phyloP scores from a whole-genome alignment of 2,329 filamentous ascomycete genomes.

The Fusarium chuoi region DNA sequence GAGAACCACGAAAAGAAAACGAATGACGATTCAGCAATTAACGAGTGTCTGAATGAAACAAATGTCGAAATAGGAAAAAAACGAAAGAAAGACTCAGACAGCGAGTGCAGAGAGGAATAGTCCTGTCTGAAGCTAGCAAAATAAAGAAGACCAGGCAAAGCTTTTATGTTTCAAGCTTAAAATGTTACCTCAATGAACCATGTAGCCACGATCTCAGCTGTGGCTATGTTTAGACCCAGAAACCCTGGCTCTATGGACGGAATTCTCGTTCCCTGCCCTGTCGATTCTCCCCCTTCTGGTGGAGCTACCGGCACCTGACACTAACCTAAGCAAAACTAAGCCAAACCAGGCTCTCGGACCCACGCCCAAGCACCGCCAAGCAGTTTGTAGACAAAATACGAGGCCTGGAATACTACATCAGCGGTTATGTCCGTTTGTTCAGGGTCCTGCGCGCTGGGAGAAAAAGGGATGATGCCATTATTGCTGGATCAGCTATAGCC shows the following conservation, averaged over 20 bases:
- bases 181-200: background rate
- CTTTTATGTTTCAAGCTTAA: constrained; percentile 13
- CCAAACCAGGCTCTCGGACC: background rate
- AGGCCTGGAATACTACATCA: background rate
- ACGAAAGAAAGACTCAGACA: constrained; percentile 11
- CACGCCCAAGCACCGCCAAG: background rate
- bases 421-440: background rate
- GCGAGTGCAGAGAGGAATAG: constrained; percentile 17
- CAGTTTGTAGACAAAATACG: background rate
- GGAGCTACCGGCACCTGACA: constrained; percentile 23
- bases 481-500: background rate
- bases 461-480: background rate
- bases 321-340: background rate
- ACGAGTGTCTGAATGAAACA: constrained; percentile 10
- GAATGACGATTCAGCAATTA: background rate
- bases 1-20: background rate
- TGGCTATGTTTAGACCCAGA: constrained; percentile 1
- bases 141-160: background rate
- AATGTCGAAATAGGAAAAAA: background rate
- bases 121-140: background rate
- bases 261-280: background rate
- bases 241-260: constrained; percentile 7
- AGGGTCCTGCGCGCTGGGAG: background rate
- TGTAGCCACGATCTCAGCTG: background rate
- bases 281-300: background rate